Base-by-base conservation (phyloP, 768 basidiomycete genomes). In the Leccinum pellstonianum region DNA sequence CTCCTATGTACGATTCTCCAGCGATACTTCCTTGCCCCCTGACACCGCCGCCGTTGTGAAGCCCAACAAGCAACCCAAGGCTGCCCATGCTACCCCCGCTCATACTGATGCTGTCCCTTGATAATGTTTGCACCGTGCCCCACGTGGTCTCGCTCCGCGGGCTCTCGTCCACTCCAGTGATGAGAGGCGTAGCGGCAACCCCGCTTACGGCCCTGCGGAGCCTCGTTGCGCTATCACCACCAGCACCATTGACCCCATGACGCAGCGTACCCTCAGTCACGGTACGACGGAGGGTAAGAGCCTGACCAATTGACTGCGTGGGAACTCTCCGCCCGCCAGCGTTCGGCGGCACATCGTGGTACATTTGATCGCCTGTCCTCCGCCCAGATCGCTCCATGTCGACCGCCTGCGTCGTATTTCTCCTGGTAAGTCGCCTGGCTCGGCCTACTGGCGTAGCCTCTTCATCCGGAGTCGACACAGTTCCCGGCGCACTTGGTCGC, bases 111-210 rank as follows among this genome's bases (percentile, higher is more conserved):
- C 62, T 65, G 46, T 54, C 54, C 37, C 46, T 23, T 64, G 71
- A 65, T 15, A 64, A 55, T 3, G 75, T 68, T 6, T 63, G 67
- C 2, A 74, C 66, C n/a, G 74, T 75, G 41, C 74, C 74, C 74
- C 74, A 75, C 2, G 74, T 75, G 17, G 74, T 73, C 59, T 70
- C 72, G 59, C 72, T 75, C 55, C 72, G 64, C 10, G 72, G 73
- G 9, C 72, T 75, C 23, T 70, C 71, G 52, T 60, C 25, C 57
- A 62, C 68, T 5, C 56, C 54, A 0, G 52, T 54, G 38, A 41
- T 15, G n/a, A 69, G 62, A 1, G 71, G 64, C 15, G 27, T 59
- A 46, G 48, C 38, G 2, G 38, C 57, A 11, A 65, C 31, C 15
- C 63, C 65, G 5, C 50, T 64, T 54, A 38, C 49, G 23, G 31